Base-by-base conservation (phyloP, 163 green algal species). In the Volvox carteri region DNA sequence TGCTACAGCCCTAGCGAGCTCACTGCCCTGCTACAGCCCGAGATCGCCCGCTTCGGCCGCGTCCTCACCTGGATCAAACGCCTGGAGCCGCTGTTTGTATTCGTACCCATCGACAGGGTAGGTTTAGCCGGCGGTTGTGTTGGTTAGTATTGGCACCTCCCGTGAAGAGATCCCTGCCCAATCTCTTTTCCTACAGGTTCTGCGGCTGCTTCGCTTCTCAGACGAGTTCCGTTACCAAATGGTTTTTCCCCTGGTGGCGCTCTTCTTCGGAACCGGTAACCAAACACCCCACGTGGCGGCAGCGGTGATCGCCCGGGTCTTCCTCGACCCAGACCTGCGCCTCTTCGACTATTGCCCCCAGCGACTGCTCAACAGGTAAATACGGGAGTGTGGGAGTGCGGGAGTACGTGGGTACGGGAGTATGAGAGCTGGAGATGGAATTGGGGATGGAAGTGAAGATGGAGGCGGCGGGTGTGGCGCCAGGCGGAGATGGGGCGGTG, bases 231-330 rank as follows among this genome's bases (percentile, higher is more conserved):
- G 86, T 19, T 90, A 94, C 28, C 65, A 90, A 21, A 96, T 97
- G 92, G 75, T 97, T 25, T 95, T 96, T 76, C 94, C 95, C 4
- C 91, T 97, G 28, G 56, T 93, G 58, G 90, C 90, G 33, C 90
- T 93, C 21, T 93, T 93, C 80, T 93, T 93, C 74, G 90, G 90
- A 52, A 95, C 92, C 54, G 93, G 94, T 86, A 95, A 95, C 81
- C 92, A 96, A 87, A 97, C 95, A 19, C 91, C 93, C 11, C 78
- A 91, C 48, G 95, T 97, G 8, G 85, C 76, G 35, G 87, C 93
- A 16, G 95, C 94, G 5, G 85, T 97, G 50, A 91, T 97, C 14
- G 92, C 94, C 0, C 90, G 94, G n/a, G 95, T 97, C 28, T 97
- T 97, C 78, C 79, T 94, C 50, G 94, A 97, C 87, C 93, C 93